Evolutionary conservation across 495 filamentous ascomycete genomes (phyloP), one percentile per base, ranked within the genome.

Genomic region (Pseudomonodictys pantanalensis): DNA sequence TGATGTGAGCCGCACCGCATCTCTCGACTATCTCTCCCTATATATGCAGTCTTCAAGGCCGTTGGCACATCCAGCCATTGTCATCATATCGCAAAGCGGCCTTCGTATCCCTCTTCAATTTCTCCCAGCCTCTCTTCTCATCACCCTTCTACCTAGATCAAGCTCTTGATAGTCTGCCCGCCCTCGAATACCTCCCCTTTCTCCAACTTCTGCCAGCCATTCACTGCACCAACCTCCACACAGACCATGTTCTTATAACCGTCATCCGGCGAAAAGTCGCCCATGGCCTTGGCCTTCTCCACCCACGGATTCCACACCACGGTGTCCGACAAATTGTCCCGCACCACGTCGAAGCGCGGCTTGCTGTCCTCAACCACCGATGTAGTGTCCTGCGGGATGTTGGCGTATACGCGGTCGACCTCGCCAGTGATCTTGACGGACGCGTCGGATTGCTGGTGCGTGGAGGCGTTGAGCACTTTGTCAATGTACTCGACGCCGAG

Each of bases 221-320:
- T 76, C 12, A 99, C 93, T 0, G 86, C 79, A 1, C 95, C 93
- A 6, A 92, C 87, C 76, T 97, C 95, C 44, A 97, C 83, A 72
- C 92, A 97, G 47, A 98, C 20, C 90, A 97, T 96, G 20, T 90
- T 81, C 76, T 88, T 87, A 73, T 85, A 97, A 22, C 90, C 93
- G 56, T 91, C 89, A 66, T 90, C 85, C 3, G 92, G 92, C 44
- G 80, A 84, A 73, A 99, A 96, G 67, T 99, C 93, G 30, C 76
- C 85, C 79, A 97, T 92, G 0, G 79, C 80, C 62, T 79, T 80
- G 7, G 88, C 86, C 73, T 92, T 92, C 52, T 90, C 88, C 28
- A 79, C 78, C 91, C 93, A 97, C 3, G 95, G 95, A 72, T 99
- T 99, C 95, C 95, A 99, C 2, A 99, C 89, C 1, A 96, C 92